These are phyloP conservation scores for Spergularia azorica DNA, from an alignment of 179 eudicot genomes.

Conservation along the genomic window DNA sequence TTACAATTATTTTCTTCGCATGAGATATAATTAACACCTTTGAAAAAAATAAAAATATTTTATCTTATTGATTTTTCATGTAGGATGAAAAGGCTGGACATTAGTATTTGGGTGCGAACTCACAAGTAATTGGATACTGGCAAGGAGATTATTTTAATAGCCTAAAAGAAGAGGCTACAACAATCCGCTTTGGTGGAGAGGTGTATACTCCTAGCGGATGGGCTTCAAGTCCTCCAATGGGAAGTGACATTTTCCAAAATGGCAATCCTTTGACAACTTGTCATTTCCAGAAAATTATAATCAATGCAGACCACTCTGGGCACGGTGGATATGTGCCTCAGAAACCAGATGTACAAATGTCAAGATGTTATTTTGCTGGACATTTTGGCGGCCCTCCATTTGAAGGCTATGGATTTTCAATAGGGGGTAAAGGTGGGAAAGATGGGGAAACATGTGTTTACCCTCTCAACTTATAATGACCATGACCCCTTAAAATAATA, in stretches of 20 bases:
- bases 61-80: too few species aligned
- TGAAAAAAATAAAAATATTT: too few species aligned
- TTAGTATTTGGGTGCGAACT: not conserved
- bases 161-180: not conserved
- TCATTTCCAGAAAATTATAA: not conserved
- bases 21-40: too few species aligned
- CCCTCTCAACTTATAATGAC: too few species aligned
- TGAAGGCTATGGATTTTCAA: too few species aligned
- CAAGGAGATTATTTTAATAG: not conserved
- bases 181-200: not conserved
- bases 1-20: too few species aligned
- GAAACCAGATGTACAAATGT: not conserved
- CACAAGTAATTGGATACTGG: not conserved
- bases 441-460: too few species aligned
- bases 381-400: too few species aligned
- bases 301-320: not conserved
- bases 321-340: not conserved
- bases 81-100: not conserved
- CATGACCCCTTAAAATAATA: too few species aligned
- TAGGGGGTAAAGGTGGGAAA: too few species aligned
- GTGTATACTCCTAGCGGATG: not conserved
- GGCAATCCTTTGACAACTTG: not conserved
- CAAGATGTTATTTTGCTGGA: too few species aligned
- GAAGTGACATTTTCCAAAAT: not conserved
- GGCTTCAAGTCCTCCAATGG: conserved; percentile 5